Percentiles rank a stretch among this genome's conserved stretches.
Evolutionary conservation across 306 rosid species (phyloP).

Genomic region (Rosa chinensis): DNA sequence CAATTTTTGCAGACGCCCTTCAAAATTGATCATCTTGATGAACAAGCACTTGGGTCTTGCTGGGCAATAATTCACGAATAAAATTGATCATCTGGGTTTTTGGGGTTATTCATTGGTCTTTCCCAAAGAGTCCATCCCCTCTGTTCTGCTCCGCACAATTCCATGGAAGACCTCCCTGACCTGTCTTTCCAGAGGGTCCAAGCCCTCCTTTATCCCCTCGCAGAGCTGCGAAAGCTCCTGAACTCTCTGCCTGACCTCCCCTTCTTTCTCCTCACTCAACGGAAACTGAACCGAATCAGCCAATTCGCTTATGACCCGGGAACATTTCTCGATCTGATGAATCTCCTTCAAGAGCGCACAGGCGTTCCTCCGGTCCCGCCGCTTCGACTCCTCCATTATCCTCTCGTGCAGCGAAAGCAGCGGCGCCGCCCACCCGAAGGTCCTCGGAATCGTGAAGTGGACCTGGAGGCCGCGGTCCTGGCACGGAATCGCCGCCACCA

Average conservation of each 20-base stretch:
- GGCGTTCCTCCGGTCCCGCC: constrained; percentile 67
- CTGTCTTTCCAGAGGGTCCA: constrained; percentile 77
- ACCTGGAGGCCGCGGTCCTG: constrained; percentile 85
- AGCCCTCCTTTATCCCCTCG: constrained; percentile 54
- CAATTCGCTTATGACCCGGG: constrained; percentile 62
- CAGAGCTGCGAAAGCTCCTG: constrained; percentile 57
- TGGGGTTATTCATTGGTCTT: constrained; percentile 23
- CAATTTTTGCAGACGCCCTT: constrained; percentile 22
- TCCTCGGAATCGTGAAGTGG: constrained; percentile 55
- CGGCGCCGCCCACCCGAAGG: constrained; percentile 67
- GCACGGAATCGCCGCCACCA: constrained; percentile 97
- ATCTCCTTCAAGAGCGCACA: constrained; percentile 81
- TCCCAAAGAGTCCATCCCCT: constrained; percentile 67
- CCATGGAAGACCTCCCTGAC: constrained; percentile 84
- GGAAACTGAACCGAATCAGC: constrained; percentile 74
- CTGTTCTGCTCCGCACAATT: constrained; percentile 70
- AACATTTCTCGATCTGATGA: constrained; percentile 73
- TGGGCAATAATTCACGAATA: background rate
- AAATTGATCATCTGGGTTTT: background rate
- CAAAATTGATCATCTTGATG: constrained; percentile 3
- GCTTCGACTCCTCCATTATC: constrained; percentile 74
- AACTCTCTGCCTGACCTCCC: constrained; percentile 64
- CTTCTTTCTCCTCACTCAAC: constrained; percentile 59
- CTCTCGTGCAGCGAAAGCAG: constrained; percentile 62
- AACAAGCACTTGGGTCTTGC: background rate